A percentile compares a stretch with the other conserved stretches of the same genome.
phyloP scores from a whole-genome alignment of 179 eudicot genomes.

The Silene coronaria region DNA sequence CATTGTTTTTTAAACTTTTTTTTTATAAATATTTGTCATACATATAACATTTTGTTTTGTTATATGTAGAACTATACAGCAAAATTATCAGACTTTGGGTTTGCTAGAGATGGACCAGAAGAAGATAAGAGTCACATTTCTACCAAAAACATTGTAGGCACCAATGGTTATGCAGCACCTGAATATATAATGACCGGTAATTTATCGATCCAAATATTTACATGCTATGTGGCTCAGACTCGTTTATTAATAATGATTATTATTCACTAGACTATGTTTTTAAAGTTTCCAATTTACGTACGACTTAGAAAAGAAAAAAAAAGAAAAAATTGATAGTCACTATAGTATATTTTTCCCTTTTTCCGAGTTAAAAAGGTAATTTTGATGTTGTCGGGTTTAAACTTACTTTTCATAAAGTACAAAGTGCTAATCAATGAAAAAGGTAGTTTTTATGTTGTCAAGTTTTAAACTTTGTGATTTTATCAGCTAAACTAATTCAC shows the following conservation, averaged over 20 bases:
- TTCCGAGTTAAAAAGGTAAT: no score
- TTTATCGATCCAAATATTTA: background rate
- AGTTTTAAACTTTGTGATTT: no score
- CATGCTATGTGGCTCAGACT: background rate
- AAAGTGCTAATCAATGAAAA: no score
- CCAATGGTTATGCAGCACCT: conserved; percentile 85
- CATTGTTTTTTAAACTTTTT: background rate
- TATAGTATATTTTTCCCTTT: no score
- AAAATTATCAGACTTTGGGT: conserved; percentile 82
- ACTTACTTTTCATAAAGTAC: no score
- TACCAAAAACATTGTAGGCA: conserved; percentile 68
- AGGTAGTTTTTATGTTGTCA: no score
- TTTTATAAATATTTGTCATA: background rate
- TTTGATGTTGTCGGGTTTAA: no score
- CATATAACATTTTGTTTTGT: background rate
- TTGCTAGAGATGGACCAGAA: conserved; percentile 86
- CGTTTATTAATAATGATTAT: background rate
- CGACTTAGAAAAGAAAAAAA: no score
- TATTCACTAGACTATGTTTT: background rate
- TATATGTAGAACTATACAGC: conserved; percentile 59
- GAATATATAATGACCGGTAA: conserved; percentile 85
- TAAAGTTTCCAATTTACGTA: background rate
- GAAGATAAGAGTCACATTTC: conserved; percentile 65
- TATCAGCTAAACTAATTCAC: no score
- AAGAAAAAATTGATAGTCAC: no score